Evolutionary conservation across 441 rosid species (phyloP), one percentile per base, ranked within the genome.

Genomic region (Pelargonium fulgidum): DNA sequence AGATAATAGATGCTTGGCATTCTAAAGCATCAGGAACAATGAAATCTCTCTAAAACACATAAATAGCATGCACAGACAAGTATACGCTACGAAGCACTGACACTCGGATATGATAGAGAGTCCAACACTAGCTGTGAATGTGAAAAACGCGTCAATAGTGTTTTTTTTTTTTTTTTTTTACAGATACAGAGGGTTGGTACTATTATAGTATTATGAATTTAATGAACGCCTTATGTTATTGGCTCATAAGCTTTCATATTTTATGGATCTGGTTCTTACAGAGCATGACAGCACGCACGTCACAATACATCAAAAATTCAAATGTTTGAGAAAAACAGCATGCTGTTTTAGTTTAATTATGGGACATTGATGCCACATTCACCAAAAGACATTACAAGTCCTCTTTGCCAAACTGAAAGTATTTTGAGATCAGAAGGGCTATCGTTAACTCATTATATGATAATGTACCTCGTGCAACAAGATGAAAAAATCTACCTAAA

Each of bases 51-150:
- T 47, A 14, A 10, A 47, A 47, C 13, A 10, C n/a, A 47, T n/a
- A 47, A 47, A n/a, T 47, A 47, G 54, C n/a, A 47, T 12, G 54
- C 54, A 12, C 14, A 47, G 14, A 47, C 14, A 47, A 47, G 13
- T n/a, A 47, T 47, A 47, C 54, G 13, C 54, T 47, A 47, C 14
- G 54, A 47, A 50, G 58, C 58, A 50, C 19, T 50, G 58, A 50
- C 19, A 50, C 19, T 22, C 24, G 24, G 24, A 22, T 22, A 22
- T 22, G 58, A 17, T 17, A 7, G 58, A 50, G 58, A 5, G 58
- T 50, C 58, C 17, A 50, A 50, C 58, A 50, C 58, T 13, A 0
- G 24, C 19, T 13, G 19, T 6, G 5, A 48, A 47, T 10, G 14
- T n/a, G n/a, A 50, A 50, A 13, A 13, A 50, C 19, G 7, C 4